phyloP scores from a whole-genome alignment of 2,329 filamentous ascomycete species.

The Ilyonectria robusta region DNA sequence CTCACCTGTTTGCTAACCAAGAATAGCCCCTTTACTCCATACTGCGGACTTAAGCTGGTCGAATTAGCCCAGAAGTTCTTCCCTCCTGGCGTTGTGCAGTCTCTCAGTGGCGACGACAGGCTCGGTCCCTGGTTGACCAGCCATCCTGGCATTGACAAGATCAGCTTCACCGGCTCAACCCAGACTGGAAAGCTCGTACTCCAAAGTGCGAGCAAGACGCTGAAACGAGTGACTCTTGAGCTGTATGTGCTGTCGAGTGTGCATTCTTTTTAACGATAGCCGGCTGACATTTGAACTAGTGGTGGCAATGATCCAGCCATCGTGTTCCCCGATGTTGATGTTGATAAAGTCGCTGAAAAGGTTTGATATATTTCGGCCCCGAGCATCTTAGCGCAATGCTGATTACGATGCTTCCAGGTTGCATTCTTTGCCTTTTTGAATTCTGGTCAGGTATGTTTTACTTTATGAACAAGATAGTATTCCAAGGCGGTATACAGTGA shows the following conservation, averaged over 20 bases:
- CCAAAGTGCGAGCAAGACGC: not conserved
- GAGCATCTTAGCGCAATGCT: too few relatives aligned
- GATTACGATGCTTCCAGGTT: too few relatives aligned
- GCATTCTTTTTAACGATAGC: too few relatives aligned
- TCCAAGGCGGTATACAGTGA: too few relatives aligned
- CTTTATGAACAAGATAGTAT: too few relatives aligned
- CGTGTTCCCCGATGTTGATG: not conserved
- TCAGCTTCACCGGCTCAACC: not conserved
- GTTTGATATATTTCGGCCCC: too few relatives aligned
- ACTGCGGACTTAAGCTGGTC: not conserved
- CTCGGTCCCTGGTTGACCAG: not conserved
- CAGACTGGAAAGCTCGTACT: not conserved
- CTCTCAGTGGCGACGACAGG: not conserved
- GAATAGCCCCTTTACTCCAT: not conserved
- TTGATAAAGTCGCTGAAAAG: not conserved
- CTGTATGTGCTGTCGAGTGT: not conserved
- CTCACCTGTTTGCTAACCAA: too few relatives aligned
- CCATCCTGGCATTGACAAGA: not conserved
- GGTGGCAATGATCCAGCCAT: not conserved
- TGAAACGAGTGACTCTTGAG: not conserved
- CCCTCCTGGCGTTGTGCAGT: not conserved
- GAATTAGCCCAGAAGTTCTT: not conserved
- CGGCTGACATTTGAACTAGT: too few relatives aligned
- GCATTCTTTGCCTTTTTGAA: too few relatives aligned
- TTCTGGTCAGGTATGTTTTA: too few relatives aligned